Percentiles rank a stretch among this genome's conserved stretches.
These are phyloP conservation scores for Diaporthe longicolla DNA, from an alignment of 2,329 filamentous ascomycete genomes.

Conservation along the genomic window DNA sequence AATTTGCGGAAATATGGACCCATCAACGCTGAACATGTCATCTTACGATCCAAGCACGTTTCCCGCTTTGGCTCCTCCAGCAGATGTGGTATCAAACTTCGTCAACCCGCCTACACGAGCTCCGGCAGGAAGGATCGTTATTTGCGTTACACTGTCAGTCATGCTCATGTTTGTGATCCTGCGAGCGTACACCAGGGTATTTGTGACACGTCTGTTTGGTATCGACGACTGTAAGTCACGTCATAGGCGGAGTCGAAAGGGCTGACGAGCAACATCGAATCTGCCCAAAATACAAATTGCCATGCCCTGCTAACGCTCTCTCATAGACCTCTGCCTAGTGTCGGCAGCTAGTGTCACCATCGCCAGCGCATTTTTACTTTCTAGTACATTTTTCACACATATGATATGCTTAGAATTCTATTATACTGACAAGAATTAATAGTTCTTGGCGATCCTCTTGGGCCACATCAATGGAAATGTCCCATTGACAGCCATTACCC, in stretches of 20 bases:
- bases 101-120: slow-evolving; percentile 6
- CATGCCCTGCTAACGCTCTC: neutral
- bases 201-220: slow-evolving; percentile 11
- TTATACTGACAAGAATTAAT: neutral
- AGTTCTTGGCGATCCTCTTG: slow-evolving; percentile 28
- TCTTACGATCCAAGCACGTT: slow-evolving; percentile 8
- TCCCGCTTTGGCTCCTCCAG: slow-evolving; percentile 19
- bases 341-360: slow-evolving; percentile 27
- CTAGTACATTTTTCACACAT: neutral
- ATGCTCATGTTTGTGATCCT: slow-evolving; percentile 26
- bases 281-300: neutral
- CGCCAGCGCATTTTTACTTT: slow-evolving; percentile 21
- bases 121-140: slow-evolving; percentile 17
- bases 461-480: slow-evolving; percentile 30
- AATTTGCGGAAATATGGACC: neutral
- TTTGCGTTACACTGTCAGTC: slow-evolving; percentile 15
- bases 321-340: slow-evolving; percentile 16
- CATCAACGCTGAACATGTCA: neutral
- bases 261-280: neutral
- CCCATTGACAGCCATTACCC: slow-evolving; percentile 14
- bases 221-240: slow-evolving; percentile 25
- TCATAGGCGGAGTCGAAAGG: neutral
- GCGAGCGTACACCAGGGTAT: slow-evolving; percentile 4
- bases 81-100: slow-evolving; percentile 25
- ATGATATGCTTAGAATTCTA: neutral